A percentile compares a stretch with the other conserved stretches of the same genome.
Evolutionary conservation across 73 alveolate genomes (phyloP).

Genomic region (Paramecium sexaurelia): DNA sequence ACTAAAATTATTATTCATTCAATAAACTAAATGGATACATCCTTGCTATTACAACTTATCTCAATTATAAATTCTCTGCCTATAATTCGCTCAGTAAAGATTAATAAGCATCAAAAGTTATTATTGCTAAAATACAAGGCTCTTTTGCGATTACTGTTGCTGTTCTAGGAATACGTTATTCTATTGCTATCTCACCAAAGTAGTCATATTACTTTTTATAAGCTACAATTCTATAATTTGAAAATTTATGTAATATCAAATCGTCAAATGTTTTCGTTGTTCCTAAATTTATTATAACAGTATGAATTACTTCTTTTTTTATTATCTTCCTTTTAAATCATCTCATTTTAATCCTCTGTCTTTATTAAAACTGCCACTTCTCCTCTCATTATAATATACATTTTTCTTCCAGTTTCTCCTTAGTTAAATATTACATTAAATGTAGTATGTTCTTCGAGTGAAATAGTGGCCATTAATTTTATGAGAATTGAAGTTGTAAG

Average conservation of each 20-base stretch:
- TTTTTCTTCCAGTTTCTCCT: conserved; percentile 47
- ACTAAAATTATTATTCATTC: not conserved
- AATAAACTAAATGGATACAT: conserved; percentile 14
- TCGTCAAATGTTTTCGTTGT: conserved; percentile 12
- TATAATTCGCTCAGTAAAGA: not conserved
- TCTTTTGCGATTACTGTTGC: not conserved
- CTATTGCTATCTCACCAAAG: conserved; percentile 44
- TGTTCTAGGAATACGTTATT: not conserved
- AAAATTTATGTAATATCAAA: not conserved
- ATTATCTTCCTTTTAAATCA: not conserved
- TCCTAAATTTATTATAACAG: not conserved
- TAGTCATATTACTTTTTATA: not conserved
- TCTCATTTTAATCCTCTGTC: not conserved
- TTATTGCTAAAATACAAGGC: conserved; percentile 9
- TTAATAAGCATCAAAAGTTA: conserved; percentile 15
- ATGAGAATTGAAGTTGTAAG: not conserved
- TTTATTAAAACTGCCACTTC: conserved; percentile 19
- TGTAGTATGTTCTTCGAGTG: not conserved
- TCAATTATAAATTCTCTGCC: not conserved
- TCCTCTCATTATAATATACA: conserved; percentile 16
- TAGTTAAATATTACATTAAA: conserved; percentile 12
- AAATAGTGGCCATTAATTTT: conserved; percentile 1
- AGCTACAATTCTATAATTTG: not conserved
- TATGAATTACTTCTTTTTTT: not conserved
- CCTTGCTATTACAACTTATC: not conserved